Evolutionary conservation across 768 basidiomycete genomes (phyloP).

Genomic region (Amyloporia xantha): DNA sequence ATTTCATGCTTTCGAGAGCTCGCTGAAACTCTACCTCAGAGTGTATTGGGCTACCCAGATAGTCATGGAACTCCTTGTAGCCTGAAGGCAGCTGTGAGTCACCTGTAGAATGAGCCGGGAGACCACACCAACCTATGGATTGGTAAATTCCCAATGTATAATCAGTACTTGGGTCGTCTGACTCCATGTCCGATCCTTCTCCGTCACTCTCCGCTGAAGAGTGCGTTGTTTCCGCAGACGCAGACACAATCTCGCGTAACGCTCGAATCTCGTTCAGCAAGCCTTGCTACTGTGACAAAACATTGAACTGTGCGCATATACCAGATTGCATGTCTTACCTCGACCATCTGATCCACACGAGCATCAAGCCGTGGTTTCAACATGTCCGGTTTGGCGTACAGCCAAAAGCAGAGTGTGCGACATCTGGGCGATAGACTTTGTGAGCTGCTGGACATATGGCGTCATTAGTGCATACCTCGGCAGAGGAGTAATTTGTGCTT

Average conservation of each 20-base stretch:
- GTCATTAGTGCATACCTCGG: conserved; percentile 49
- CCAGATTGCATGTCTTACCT: conserved; percentile 37
- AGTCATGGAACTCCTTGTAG: conserved; percentile 82
- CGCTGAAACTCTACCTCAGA: conserved; percentile 36
- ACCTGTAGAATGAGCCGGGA: background rate
- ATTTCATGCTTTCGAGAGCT: conserved; percentile 76
- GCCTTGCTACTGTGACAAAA: conserved; percentile 46
- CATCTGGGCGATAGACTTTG: conserved; percentile 47
- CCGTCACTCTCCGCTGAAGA: background rate
- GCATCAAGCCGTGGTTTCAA: conserved; percentile 65
- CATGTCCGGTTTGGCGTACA: conserved; percentile 63
- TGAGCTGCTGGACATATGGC: background rate
- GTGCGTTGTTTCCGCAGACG: background rate
- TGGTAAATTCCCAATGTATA: conserved; percentile 89
- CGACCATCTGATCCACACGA: conserved; percentile 86
- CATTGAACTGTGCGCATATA: background rate
- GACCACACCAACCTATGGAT: conserved; percentile 62
- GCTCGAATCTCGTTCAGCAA: conserved; percentile 72
- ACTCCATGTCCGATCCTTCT: background rate
- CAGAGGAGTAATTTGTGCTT: conserved; percentile 36
- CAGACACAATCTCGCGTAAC: conserved; percentile 31
- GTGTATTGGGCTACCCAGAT: conserved; percentile 42
- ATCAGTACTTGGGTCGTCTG: conserved; percentile 28
- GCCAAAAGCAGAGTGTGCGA: conserved; percentile 84
- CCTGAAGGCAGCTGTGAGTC: conserved; percentile 40